Conservation (phyloP, 495 filamentous ascomycete species). For the Podospora comata region DNA sequence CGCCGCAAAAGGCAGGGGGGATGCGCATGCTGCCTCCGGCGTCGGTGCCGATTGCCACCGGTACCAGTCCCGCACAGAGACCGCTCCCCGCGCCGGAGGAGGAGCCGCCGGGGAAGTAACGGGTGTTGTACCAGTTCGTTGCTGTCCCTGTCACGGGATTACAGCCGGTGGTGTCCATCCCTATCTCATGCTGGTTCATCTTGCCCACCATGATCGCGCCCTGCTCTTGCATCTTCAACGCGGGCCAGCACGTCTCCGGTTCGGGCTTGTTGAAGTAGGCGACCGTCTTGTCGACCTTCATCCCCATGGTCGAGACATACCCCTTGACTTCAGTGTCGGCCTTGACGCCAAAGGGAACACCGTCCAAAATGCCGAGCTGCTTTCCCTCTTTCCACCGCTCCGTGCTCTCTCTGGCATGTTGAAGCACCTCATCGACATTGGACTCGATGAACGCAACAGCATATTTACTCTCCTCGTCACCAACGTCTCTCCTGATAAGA, state of each 20-base stretch:
- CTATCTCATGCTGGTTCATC: constrained; percentile 88
- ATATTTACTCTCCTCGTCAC: constrained; percentile 54
- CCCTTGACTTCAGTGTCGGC: constrained; percentile 78
- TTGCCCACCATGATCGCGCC: constrained; percentile 84
- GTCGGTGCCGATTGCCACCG: constrained; percentile 80
- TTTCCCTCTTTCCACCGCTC: constrained; percentile 62
- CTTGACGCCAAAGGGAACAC: constrained; percentile 82
- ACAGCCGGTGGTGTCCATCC: constrained; percentile 47
- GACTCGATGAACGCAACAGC: constrained; percentile 63
- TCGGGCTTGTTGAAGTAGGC: constrained; percentile 35
- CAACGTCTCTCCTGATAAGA: constrained; percentile 60
- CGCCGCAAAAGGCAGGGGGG: constrained; percentile 76
- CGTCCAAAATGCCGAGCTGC: constrained; percentile 68
- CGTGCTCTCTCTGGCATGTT: constrained; percentile 68
- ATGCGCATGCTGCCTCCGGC: constrained; percentile 81
- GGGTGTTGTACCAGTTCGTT: constrained; percentile 72
- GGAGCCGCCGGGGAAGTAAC: constrained; percentile 85
- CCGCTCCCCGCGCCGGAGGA: constrained; percentile 82
- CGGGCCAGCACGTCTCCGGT: constrained; percentile 60
- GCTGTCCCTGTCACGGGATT: constrained; percentile 72
- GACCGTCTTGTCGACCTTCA: constrained; percentile 37
- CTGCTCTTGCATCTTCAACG: constrained; percentile 68
- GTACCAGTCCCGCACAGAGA: constrained; percentile 70
- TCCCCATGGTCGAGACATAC: constrained; percentile 62
- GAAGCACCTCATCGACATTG: constrained; percentile 56